Evolutionary conservation across 78 protist genomes (phyloP), one percentile per base, ranked within the genome.

Genomic region (Dictyostelium firmibasis): DNA sequence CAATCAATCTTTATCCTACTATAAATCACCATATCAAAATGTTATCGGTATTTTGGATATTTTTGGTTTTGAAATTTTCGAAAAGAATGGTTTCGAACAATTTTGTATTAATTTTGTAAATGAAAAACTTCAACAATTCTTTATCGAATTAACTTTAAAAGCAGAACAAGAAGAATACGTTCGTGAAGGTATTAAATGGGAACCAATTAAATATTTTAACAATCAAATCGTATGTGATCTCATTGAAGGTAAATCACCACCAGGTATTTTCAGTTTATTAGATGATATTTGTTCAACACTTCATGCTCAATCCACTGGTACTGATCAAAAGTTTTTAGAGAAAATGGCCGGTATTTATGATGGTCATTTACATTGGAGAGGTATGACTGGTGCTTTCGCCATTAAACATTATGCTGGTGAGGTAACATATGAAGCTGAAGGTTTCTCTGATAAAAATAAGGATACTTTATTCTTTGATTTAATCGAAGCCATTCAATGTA

Each of bases 61-160:
- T 67, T 98, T 96, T 75, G 99, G 99, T 47, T 98, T 98, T 75
- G 98, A 98, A 77, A 98, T 98, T 20, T 98, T 91, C 25, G 83
- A 91, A 87, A 25, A 84, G 44, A 98, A 98, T 83, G 95, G 98
- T 25, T 98, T 97, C 76, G 99, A 98, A 91, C 98, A 98, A 91
- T 94, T 98, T 67, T 97, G 99, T 96, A 98, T 98, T 95, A 98
- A 98, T 83, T 98, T 94, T 92, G 98, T 96, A 92, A 98, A 98
- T 95, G 96, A 86, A 72, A 87, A 86, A 53, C 67, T 91, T 25
- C 96, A 92, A 47, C 94, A 83, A 83, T 94, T 70, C 91, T 93
- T 98, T 92, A 98, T 98, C 14, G 98, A 98, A 57, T 84, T 97
- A 72, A 97, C 98, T 9, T 85, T 98, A 33, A 97, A 97, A 87